Conservation (phyloP, 2,329 filamentous ascomycete genomes). For the Teratosphaeria gauchensis region DNA sequence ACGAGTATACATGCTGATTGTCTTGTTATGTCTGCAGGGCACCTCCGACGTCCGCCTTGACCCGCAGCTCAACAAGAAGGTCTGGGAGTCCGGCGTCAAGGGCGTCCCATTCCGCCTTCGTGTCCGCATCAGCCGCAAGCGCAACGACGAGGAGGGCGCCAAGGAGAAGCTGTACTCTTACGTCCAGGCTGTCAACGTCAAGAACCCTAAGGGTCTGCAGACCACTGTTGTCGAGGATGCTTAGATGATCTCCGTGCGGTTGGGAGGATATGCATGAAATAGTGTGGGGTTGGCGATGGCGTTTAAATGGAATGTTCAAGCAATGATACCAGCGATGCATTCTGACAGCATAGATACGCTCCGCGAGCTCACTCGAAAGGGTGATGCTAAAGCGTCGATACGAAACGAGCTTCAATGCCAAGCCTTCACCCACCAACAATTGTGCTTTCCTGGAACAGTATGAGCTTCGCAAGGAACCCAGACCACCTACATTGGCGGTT, state of each 20-base stretch:
- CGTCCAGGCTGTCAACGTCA: conserved; percentile 99
- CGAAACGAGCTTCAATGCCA: background rate
- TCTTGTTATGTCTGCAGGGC: conserved; percentile 50
- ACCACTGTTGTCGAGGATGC: conserved; percentile 74
- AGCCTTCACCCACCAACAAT: background rate
- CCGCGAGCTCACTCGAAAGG: background rate
- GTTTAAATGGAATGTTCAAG: background rate
- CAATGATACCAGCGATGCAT: background rate
- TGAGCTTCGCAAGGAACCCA: too few species aligned
- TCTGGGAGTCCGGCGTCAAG: conserved; percentile 99
- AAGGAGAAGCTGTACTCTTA: conserved; percentile 99
- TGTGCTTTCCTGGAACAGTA: too few species aligned
- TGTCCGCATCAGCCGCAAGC: conserved; percentile 97
- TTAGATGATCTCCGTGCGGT: conserved; percentile 27
- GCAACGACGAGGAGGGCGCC: conserved; percentile 99
- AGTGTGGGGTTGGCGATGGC: background rate
- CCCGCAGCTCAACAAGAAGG: conserved; percentile 99
- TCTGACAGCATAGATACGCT: background rate
- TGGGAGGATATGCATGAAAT: background rate
- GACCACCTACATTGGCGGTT: too few species aligned
- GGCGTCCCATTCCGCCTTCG: conserved; percentile 95
- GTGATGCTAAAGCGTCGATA: background rate
- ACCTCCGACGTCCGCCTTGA: conserved; percentile 95
- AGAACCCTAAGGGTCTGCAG: conserved; percentile 95
- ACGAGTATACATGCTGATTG: conserved; percentile 3